Conservation (phyloP, 768 basidiomycete genomes). For the Imleria badia region DNA sequence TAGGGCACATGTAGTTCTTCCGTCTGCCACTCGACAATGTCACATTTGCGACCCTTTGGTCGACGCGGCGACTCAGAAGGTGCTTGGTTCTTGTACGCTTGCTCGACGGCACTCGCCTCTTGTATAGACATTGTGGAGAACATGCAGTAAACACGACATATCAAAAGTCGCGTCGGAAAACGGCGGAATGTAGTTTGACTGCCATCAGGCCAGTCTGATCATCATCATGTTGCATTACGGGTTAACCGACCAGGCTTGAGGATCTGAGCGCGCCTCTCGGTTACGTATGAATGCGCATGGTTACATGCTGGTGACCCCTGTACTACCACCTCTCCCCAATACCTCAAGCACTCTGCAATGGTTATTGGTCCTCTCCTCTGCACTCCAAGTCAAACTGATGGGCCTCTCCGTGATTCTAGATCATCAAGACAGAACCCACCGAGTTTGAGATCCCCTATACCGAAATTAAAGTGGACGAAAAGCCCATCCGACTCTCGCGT, state of each 20-base stretch:
- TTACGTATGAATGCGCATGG: slow-evolving; percentile 4
- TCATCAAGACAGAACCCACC: slow-evolving; percentile 10
- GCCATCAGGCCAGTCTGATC: too few relatives aligned
- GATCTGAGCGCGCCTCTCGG: neutral
- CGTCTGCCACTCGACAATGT: slow-evolving; percentile 58
- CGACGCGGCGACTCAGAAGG: slow-evolving; percentile 12
- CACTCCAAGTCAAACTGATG: neutral
- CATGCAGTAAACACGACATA: slow-evolving; percentile 20
- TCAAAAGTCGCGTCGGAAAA: neutral
- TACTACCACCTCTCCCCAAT: neutral
- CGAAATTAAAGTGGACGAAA: neutral
- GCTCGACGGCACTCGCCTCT: slow-evolving; percentile 18
- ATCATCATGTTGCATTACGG: too few relatives aligned
- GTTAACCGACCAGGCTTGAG: too few relatives aligned
- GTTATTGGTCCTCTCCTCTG: neutral
- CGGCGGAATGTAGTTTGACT: too few relatives aligned
- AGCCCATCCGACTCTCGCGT: neutral
- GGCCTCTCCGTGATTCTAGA: neutral
- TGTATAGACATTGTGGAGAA: slow-evolving; percentile 34
- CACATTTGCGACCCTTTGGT: too few relatives aligned
- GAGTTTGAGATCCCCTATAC: neutral
- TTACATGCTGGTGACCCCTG: too few relatives aligned
- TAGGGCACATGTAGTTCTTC: slow-evolving; percentile 38
- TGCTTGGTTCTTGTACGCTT: neutral
- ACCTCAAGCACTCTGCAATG: neutral